phyloP scores from a whole-genome alignment of 164 flowering plant genomes.

The Tinospora cordifolia region DNA sequence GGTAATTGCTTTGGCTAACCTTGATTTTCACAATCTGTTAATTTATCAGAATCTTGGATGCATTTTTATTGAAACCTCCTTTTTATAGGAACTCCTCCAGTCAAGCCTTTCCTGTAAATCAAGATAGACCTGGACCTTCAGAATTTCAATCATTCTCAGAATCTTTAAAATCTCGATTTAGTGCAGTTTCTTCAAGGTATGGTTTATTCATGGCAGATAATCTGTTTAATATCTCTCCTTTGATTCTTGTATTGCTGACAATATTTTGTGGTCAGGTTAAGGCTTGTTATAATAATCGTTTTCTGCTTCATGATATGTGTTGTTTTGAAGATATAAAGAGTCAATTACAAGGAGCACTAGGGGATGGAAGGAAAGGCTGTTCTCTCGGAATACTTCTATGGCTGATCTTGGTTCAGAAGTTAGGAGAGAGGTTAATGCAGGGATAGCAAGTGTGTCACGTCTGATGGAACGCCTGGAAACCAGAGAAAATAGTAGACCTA shows the following conservation, averaged over 20 bases:
- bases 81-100: constrained; percentile 29
- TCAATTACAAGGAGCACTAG: constrained; percentile 69
- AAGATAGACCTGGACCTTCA: constrained; percentile 78
- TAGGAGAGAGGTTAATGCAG: constrained; percentile 53
- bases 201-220: background rate
- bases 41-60: background rate
- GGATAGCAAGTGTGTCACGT: constrained; percentile 57
- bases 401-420: constrained; percentile 50
- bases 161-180: constrained; percentile 60
- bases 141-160: constrained; percentile 77
- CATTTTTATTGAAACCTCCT: background rate
- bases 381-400: constrained; percentile 52
- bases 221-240: background rate
- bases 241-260: background rate
- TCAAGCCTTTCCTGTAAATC: constrained; percentile 41
- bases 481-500: constrained; percentile 31
- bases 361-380: constrained; percentile 76
- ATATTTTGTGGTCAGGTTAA: background rate
- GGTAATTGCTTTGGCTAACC: constrained; percentile 27
- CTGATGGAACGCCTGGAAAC: constrained; percentile 48
- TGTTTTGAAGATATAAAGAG: constrained; percentile 50
- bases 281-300: background rate
- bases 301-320: background rate
- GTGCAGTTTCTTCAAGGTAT: constrained; percentile 63
- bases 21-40: background rate